Base-by-base conservation (phyloP, 2,329 filamentous ascomycete species). In the Rachicladosporium sp. region DNA sequence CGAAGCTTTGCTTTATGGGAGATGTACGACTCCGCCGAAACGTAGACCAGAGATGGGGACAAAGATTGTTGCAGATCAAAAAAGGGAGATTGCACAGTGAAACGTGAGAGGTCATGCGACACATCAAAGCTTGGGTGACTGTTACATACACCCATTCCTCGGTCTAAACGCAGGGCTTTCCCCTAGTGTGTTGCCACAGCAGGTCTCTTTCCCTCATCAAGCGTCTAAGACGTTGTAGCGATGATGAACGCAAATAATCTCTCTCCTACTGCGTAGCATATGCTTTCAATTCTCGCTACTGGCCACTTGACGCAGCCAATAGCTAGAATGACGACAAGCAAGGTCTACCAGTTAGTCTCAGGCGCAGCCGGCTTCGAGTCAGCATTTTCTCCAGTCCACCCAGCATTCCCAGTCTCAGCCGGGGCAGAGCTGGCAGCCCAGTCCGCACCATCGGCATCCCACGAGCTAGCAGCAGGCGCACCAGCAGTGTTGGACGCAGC, bases 121-220 rank as follows among this genome's bases (percentile, higher is more conserved):
- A 37, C 40, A 40, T 44, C 39, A 42, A 50, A 45, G 52, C 54
- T 47, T 45, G 51, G 45, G 48, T 43, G 45, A 53, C 46, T 50
- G 45, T 56, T 50, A 51, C 44, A 46, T 51, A 37, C 40, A 48
- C 48, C 46, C 47, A 46, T 36, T 42, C 40, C 40, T 42, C 40
- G 38, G 15, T 48, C 38, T 45, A 41, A 78, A 73, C 78, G 91
- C 88, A 95, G 87, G 89, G 89, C 89, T 87, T 95, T 96, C 89
- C 87, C 88, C 54, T 52, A 34, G 86, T 80, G 67, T 61, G 57
- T 53, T 64, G 61, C 61, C 63, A 62, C 60, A 60, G 57, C 64
- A 74, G 86, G 81, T 94, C 87, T 96, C 89, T 96, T 96, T 96
- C 89, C 89, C 87, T 95, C 88, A 82, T 95, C 73, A 13, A 95